phyloP scores from a whole-genome alignment of 2,329 filamentous ascomycete genomes.

The Mycosphaerella sp. region DNA sequence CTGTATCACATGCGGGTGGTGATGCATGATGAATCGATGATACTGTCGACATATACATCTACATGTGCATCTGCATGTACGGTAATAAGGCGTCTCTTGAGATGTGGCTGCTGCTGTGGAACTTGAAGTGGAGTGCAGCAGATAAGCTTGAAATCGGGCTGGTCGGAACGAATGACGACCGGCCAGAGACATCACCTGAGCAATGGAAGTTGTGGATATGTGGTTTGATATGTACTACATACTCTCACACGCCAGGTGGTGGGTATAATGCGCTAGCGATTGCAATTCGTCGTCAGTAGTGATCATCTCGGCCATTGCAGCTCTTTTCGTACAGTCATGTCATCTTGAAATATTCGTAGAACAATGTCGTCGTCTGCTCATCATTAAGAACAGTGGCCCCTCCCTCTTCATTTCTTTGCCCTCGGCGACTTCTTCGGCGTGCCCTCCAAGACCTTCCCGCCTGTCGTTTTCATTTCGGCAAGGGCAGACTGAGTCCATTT shows the following conservation, averaged over 20 bases:
- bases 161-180: neutral
- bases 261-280: slow-evolving; percentile 21
- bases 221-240: slow-evolving; percentile 5
- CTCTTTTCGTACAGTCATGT: neutral
- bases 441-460: slow-evolving; percentile 47
- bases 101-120: too few species aligned
- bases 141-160: slow-evolving; percentile 6
- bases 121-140: slow-evolving; percentile 3
- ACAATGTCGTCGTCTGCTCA: neutral
- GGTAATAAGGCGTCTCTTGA: neutral
- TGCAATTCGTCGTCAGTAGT: slow-evolving; percentile 12
- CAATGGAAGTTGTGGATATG: neutral
- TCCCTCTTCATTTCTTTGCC: slow-evolving; percentile 13
- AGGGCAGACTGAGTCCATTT: slow-evolving; percentile 35
- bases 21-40: too few species aligned
- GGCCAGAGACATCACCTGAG: neutral
- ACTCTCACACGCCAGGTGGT: too few species aligned
- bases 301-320: slow-evolving; percentile 2
- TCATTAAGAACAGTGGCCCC: neutral
- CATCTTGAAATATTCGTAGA: neutral
- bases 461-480: slow-evolving; percentile 48
- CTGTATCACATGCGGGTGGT: neutral
- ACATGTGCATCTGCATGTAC: too few species aligned
- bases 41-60: too few species aligned
- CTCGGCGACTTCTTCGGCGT: slow-evolving; percentile 37